Evolutionary conservation across 1,284 basidiomycete genomes (phyloP), one percentile per base, ranked within the genome.

Genomic region (Entoloma clypeatum): DNA sequence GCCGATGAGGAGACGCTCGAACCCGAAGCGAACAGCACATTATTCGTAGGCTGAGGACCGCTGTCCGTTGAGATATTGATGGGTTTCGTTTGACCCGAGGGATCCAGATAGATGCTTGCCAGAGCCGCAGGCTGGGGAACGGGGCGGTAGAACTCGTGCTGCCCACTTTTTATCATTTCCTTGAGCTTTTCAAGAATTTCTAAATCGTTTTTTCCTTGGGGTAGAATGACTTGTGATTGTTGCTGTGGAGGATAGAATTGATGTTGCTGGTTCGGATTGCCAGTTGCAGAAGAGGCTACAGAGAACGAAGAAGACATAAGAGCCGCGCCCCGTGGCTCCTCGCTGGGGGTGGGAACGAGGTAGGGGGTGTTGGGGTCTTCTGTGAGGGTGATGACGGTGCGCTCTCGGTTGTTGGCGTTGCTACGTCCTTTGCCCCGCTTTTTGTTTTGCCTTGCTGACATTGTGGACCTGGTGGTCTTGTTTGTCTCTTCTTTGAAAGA

Each of bases 171-270:
- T 60, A 87, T 86, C 40, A 74, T 67, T 26, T 75, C 65, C 60
- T 87, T 87, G 56, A 87, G 74, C 42, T 76, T 76, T 61, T 86
- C 77, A 45, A 86, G 69, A 32, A 77, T 72, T 56, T 84, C 80
- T 46, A 86, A 70, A 62, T 86, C 84, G 53, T 67, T 74, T 52
- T 75, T 65, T 9, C 74, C 74, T 7, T 69, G 65, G 7, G 68
- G 65, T 0, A 68, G 50, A 10, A 55, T 46, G 48, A 39, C 33
- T 36, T 47, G 42, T 34, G 42, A 47, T 19, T 48, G 50, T n/a
- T 43, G 41, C 11, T 33, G 38, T 23, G 43, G 32, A 9, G 39
- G 49, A 37, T 44, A 53, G 23, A 49, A 50, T 22, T 38, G 44
- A 34, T 48, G 54, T 23, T 49, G 49, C 24, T 52, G 54, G 16